Percentiles rank a stretch among this genome's conserved stretches.
These are phyloP conservation scores for Artemisia argyi DNA, from an alignment of 129 eudicot genomes.

Conservation along the genomic window DNA sequence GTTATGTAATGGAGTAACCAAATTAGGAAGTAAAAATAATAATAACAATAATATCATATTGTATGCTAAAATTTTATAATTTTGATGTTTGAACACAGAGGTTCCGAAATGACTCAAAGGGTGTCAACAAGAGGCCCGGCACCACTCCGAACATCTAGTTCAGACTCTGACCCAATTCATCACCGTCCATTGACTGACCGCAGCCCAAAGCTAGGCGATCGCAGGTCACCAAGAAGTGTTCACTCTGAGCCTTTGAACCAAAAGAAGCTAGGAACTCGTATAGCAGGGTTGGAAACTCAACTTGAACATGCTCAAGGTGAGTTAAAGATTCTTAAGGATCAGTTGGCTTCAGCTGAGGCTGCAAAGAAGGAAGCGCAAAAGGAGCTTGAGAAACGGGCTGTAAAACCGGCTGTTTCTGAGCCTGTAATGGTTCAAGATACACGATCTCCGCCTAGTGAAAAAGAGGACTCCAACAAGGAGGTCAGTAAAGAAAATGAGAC, in stretches of 20 bases:
- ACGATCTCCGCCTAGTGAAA: slow-evolving; percentile 32
- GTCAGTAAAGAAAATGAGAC: slow-evolving; percentile 25
- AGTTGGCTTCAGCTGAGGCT: slow-evolving; percentile 67
- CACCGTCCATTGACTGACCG: slow-evolving; percentile 56
- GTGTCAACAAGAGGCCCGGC: slow-evolving; percentile 55
- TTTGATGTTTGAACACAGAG: slow-evolving; percentile 34
- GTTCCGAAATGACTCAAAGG: slow-evolving; percentile 61
- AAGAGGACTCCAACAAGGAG: slow-evolving; percentile 21
- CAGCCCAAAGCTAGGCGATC: slow-evolving; percentile 57
- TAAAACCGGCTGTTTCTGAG: slow-evolving; percentile 30
- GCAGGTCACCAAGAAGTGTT: slow-evolving; percentile 58
- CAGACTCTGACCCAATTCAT: slow-evolving; percentile 68
- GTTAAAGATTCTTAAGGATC: slow-evolving; percentile 71
- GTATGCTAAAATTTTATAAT: neutral
- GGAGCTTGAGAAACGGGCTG: slow-evolving; percentile 50
- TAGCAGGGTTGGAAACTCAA: slow-evolving; percentile 85
- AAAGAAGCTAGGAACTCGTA: slow-evolving; percentile 86
- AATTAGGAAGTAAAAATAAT: neutral
- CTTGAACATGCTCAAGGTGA: slow-evolving; percentile 87
- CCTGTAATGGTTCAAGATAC: slow-evolving; percentile 12
- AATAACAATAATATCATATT: neutral
- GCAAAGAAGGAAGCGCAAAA: slow-evolving; percentile 81
- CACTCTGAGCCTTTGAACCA: slow-evolving; percentile 58
- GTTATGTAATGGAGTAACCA: no score
- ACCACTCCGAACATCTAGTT: slow-evolving; percentile 61